These are phyloP conservation scores for Cladophialophora psammophila DNA, from an alignment of 2,329 filamentous ascomycete genomes.

Conservation along the genomic window DNA sequence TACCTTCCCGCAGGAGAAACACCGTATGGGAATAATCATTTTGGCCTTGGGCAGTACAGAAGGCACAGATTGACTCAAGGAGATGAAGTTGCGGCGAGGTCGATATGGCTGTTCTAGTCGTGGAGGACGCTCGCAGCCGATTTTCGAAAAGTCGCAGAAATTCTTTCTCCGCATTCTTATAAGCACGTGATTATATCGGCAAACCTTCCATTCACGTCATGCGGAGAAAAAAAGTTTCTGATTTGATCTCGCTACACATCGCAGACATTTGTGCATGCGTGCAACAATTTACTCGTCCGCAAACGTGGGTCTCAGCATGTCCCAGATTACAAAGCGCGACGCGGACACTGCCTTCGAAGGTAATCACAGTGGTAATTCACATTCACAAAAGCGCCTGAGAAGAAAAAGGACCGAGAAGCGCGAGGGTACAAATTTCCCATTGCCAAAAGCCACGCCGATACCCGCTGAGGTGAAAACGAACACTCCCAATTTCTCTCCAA, in stretches of 20 bases:
- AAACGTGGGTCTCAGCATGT: slow-evolving; percentile 24
- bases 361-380: slow-evolving; percentile 4
- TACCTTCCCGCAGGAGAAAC: slow-evolving; percentile 99
- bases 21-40: slow-evolving; percentile 99
- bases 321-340: slow-evolving; percentile 31
- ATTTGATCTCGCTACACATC: background rate
- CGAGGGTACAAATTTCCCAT: background rate
- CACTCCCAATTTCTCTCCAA: background rate
- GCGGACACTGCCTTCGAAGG: slow-evolving; percentile 35
- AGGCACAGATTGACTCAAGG: background rate
- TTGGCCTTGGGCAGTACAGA: slow-evolving; percentile 49
- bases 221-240: slow-evolving; percentile 34
- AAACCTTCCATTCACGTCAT: slow-evolving; percentile 20
- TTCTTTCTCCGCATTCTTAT: slow-evolving; percentile 18
- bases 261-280: slow-evolving; percentile 1
- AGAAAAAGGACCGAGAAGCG: slow-evolving; percentile 45
- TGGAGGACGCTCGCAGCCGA: background rate
- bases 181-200: slow-evolving; percentile 11
- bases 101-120: background rate
- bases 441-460: background rate
- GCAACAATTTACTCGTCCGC: background rate
- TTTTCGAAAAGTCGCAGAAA: slow-evolving; percentile 3
- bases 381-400: slow-evolving; percentile 30
- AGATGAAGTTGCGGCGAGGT: background rate
- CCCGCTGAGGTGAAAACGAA: background rate